These are phyloP conservation scores for Suillus alpinus DNA, from an alignment of 768 basidiomycete species.

Conservation along the genomic window DNA sequence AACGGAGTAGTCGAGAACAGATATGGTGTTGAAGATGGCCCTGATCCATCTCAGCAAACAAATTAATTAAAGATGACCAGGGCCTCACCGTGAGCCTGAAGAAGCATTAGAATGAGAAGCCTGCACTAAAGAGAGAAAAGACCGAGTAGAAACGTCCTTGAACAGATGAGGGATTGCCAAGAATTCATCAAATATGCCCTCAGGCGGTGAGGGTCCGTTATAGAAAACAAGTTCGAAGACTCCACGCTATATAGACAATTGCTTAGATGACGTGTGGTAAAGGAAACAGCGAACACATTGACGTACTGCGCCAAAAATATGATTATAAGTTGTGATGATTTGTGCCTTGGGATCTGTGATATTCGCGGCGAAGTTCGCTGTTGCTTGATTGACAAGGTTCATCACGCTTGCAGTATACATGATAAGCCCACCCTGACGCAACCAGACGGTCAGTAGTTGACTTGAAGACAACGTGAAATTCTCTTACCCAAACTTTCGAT, in stretches of 20 bases:
- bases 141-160: constrained; percentile 17
- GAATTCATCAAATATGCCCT: constrained; percentile 26
- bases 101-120: constrained; percentile 17
- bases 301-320: constrained; percentile 26
- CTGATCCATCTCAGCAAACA: constrained; percentile 9
- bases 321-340: constrained; percentile 45
- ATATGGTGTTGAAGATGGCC: constrained; percentile 20
- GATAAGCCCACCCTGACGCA: constrained; percentile 5
- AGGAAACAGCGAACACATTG: constrained; percentile 33
- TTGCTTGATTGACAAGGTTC: constrained; percentile 1
- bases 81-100: constrained; percentile 22
- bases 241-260: constrained; percentile 10
- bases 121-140: constrained; percentile 24
- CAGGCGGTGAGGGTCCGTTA: constrained; percentile 36
- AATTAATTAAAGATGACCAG: background rate
- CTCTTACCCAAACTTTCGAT: constrained; percentile 52
- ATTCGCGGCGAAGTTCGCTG: constrained; percentile 7
- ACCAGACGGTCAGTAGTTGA: background rate
- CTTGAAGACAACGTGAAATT: background rate
- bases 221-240: constrained; percentile 48
- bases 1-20: constrained; percentile 19
- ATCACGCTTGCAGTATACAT: constrained; percentile 4
- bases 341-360: constrained; percentile 6
- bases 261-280: constrained; percentile 22
- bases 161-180: constrained; percentile 12